Base-by-base conservation (phyloP, 1,284 basidiomycete genomes). In the Puccinia novopanici region DNA sequence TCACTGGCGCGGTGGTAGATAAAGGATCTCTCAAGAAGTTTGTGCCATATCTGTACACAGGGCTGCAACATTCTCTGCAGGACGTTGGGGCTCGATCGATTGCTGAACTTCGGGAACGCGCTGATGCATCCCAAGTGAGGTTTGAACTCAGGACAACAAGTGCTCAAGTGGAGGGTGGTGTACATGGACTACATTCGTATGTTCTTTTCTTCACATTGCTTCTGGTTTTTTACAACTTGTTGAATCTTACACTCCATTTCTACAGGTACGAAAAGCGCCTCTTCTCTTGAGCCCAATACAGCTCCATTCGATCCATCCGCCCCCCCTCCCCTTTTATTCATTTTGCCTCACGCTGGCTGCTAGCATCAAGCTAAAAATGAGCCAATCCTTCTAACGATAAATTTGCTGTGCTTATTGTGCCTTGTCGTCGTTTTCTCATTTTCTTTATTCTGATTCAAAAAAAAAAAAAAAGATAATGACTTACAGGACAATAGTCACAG, bases 91-190 rank as follows among this genome's bases (percentile, higher is more conserved):
- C 94, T 59, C 89, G 86, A 84, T 92, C 88, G 83, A 88, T 95
- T 75, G 84, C 82, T 48, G 89, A 89, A 83, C 88, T 98, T 73
- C 89, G 90, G 83, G 87, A 87, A 27, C 90, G 89, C 17, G 93
- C 93, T 0, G 87, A 85, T 52, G 87, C 86, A 15, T 92, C 93
- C 34, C 87, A 86, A 76, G 92, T 98, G 48, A 88, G 95, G 82
- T 99, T 98, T 85, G 96, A 99, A 89, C 86, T 98, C 83, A 90
- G 96, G 84, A 98, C 96, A 13, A 93, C 95, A 24, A 94, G 92
- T 83, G 96, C 96, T 30, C 96, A 98, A 88, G 89, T 97, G 72
- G 96, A 98, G 87, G 96, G 96, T 76, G 94, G 94, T 59, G 95
- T 98, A 27, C 93, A 97, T 88, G 95, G 95, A 22, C 87, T 95